Evolutionary conservation across 345 rosid genomes (phyloP).

Genomic region (Passiflora organensis): DNA sequence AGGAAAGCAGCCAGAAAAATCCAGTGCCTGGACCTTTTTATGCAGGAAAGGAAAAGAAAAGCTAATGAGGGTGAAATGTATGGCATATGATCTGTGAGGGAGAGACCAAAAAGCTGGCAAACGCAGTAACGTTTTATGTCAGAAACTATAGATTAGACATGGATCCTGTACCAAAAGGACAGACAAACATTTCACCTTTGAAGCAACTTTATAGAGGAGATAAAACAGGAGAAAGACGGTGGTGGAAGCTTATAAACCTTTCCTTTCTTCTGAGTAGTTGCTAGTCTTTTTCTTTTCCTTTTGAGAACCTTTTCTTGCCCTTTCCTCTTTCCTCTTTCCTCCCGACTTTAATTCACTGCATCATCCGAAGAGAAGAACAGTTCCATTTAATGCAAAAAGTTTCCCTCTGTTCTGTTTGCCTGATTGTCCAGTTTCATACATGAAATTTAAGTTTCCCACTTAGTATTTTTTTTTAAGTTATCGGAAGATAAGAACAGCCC

Average conservation of each 20-base stretch:
- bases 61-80: background rate
- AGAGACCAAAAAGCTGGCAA: slow-evolving; percentile 19
- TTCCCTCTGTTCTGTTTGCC: no score
- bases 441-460: no score
- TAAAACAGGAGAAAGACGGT: background rate
- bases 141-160: background rate
- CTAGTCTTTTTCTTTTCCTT: no score
- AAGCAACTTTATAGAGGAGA: slow-evolving; percentile 6
- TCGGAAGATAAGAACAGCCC: no score
- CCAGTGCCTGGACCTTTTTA: background rate
- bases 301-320: no score
- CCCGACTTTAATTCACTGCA: no score
- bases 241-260: background rate
- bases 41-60: background rate
- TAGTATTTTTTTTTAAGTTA: no score
- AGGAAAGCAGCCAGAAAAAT: background rate
- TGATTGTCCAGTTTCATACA: no score
- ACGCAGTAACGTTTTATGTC: slow-evolving; percentile 12
- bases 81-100: background rate
- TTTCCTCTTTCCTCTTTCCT: no score
- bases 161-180: slow-evolving; percentile 11
- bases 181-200: background rate
- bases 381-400: slow-evolving; percentile 29
- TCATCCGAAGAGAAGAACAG: background rate
- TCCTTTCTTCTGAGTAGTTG: background rate